These are phyloP conservation scores for Arachnopeziza araneosa DNA, from an alignment of 2,329 filamentous ascomycete genomes.

Conservation along the genomic window DNA sequence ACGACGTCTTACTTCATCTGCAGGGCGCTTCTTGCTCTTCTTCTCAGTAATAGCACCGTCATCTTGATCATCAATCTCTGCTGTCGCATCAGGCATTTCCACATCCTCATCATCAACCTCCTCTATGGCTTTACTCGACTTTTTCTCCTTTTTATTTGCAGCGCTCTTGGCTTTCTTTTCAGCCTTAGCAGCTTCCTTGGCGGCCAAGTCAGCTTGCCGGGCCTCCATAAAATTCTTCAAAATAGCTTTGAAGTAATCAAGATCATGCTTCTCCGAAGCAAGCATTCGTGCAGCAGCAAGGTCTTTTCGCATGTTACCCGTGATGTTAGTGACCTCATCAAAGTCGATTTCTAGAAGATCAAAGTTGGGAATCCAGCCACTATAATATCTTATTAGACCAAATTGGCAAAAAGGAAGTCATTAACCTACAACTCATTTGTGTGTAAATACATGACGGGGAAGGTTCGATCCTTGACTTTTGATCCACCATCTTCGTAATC, in stretches of 20 bases:
- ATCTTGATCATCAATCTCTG: slow-evolving; percentile 43
- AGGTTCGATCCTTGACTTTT: slow-evolving; percentile 77
- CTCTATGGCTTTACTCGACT: slow-evolving; percentile 36
- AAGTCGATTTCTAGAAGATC: slow-evolving; percentile 73
- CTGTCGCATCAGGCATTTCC: slow-evolving; percentile 52
- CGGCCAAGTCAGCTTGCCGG: slow-evolving; percentile 47
- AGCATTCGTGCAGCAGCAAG: slow-evolving; percentile 75
- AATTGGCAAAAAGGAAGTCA: not conserved
- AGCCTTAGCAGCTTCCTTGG: slow-evolving; percentile 40
- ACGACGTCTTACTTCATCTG: slow-evolving; percentile 56
- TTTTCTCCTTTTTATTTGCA: slow-evolving; percentile 36
- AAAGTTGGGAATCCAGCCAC: slow-evolving; percentile 86
- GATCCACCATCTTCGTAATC: slow-evolving; percentile 86
- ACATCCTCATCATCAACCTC: slow-evolving; percentile 50
- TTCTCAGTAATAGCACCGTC: slow-evolving; percentile 45
- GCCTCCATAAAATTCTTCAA: slow-evolving; percentile 65
- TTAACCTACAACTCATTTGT: slow-evolving; percentile 93
- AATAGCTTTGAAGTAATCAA: slow-evolving; percentile 79
- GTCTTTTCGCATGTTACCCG: slow-evolving; percentile 71
- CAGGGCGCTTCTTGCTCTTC: slow-evolving; percentile 75
- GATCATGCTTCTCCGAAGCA: slow-evolving; percentile 69
- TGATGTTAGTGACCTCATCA: slow-evolving; percentile 62
- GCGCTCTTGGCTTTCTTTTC: slow-evolving; percentile 37
- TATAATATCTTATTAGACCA: slow-evolving; percentile 35
- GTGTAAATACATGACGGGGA: slow-evolving; percentile 88